phyloP scores from a whole-genome alignment of 2,329 filamentous ascomycete genomes.

The Dothideomycetes sp. region DNA sequence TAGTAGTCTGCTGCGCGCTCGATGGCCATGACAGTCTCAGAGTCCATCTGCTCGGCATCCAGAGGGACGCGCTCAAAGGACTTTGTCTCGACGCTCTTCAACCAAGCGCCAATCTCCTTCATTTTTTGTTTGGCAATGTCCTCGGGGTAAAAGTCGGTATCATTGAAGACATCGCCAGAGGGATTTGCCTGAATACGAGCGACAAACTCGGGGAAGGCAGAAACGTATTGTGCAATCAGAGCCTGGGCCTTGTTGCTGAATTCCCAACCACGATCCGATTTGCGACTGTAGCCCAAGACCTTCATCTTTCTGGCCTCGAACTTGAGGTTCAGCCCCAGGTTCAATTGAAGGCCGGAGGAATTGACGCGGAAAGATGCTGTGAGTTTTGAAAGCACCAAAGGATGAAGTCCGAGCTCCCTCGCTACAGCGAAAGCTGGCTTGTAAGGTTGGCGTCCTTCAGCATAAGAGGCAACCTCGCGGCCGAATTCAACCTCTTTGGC shows the following conservation, averaged over 20 bases:
- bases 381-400: constrained; percentile 85
- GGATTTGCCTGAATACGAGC: constrained; percentile 77
- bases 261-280: constrained; percentile 81
- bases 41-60: constrained; percentile 93
- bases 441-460: constrained; percentile 64
- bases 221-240: constrained; percentile 80
- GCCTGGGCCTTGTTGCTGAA: constrained; percentile 78
- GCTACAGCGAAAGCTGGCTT: constrained; percentile 83
- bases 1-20: constrained; percentile 63
- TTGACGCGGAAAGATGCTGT: constrained; percentile 86
- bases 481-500: constrained; percentile 74
- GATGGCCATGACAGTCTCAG: constrained; percentile 71
- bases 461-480: constrained; percentile 56
- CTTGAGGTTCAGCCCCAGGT: constrained; percentile 89
- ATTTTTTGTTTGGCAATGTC: constrained; percentile 65
- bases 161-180: constrained; percentile 70
- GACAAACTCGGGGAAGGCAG: constrained; percentile 89
- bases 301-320: constrained; percentile 94
- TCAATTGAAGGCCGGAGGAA: constrained; percentile 71
- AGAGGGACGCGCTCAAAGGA: constrained; percentile 92
- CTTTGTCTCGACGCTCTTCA: constrained; percentile 84
- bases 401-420: constrained; percentile 67
- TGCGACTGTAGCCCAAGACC: constrained; percentile 88
- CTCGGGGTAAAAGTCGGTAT: constrained; percentile 75
- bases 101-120: constrained; percentile 88